Conservation (phyloP, 2,329 filamentous ascomycete genomes). For the Trichophaea hybrida region DNA sequence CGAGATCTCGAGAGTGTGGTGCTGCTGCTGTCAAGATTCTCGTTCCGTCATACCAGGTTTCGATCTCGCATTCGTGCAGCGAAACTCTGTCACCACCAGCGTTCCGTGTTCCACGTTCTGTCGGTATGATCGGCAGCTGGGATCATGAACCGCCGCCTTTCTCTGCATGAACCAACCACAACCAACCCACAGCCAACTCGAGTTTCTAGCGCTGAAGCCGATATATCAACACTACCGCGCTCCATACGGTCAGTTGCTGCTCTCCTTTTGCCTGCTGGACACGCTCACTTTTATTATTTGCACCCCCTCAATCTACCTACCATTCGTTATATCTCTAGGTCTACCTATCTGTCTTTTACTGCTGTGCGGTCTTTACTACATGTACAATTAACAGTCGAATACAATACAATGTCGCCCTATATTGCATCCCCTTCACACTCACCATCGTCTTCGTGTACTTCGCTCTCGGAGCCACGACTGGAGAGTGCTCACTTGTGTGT, state of each 20-base stretch:
- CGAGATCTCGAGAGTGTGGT: no score
- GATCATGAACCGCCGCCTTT: neutral
- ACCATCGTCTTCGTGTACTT: neutral
- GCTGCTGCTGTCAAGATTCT: no score
- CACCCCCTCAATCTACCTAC: neutral
- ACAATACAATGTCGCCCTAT: neutral
- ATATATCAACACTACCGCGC: neutral
- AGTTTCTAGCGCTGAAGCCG: neutral
- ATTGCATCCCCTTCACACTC: neutral
- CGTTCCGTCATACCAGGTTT: no score
- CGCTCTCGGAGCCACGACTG: neutral
- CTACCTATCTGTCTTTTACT: neutral
- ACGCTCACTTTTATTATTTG: neutral
- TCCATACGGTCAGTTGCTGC: neutral
- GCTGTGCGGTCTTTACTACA: neutral
- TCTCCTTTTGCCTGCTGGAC: neutral
- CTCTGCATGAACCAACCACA: neutral
- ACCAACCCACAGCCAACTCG: neutral
- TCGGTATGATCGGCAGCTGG: neutral
- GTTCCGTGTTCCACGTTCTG: neutral
- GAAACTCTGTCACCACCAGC: neutral
- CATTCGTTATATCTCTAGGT: neutral
- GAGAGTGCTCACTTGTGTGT: conserved; percentile 1
- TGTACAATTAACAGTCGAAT: neutral
- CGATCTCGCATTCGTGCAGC: no score